Evolutionary conservation across 23 red algal species (phyloP).

Genomic region (Chondrus crispus): DNA sequence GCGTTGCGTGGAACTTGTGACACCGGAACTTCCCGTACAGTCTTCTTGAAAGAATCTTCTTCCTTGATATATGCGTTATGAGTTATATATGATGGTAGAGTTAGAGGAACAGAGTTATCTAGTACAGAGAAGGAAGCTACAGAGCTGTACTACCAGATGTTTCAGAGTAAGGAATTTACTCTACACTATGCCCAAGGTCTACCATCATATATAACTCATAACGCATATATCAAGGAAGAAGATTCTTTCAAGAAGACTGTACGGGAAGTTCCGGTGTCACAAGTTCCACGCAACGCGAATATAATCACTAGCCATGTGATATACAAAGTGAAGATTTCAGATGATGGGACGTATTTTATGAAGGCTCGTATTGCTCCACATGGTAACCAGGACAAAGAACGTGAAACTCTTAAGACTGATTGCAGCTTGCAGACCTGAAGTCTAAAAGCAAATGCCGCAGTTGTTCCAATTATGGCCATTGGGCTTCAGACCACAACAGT

Average conservation of each 20-base stretch:
- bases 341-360: conserved; percentile 17
- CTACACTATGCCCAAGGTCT: conserved; percentile 4
- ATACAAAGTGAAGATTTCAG: conserved; percentile 26
- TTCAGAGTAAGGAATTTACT: conserved; percentile 9
- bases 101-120: no score
- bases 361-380: conserved; percentile 48
- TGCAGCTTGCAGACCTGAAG: conserved; percentile 28
- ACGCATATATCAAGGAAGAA: conserved; percentile 20
- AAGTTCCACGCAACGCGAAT: conserved; percentile 6
- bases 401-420: conserved; percentile 25
- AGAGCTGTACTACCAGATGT: conserved; percentile 2
- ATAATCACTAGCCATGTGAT: conserved; percentile 34
- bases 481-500: background rate
- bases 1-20: background rate
- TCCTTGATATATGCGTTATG: conserved; percentile 12
- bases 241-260: conserved; percentile 40
- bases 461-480: conserved; percentile 28
- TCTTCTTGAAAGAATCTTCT: conserved; percentile 46
- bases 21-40: background rate
- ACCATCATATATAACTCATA: background rate
- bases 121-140: background rate
- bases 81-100: no score
- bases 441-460: background rate
- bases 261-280: background rate
- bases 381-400: conserved; percentile 34